Base-by-base conservation (phyloP, 305 asterid genomes). In the Plantago coronopus region DNA sequence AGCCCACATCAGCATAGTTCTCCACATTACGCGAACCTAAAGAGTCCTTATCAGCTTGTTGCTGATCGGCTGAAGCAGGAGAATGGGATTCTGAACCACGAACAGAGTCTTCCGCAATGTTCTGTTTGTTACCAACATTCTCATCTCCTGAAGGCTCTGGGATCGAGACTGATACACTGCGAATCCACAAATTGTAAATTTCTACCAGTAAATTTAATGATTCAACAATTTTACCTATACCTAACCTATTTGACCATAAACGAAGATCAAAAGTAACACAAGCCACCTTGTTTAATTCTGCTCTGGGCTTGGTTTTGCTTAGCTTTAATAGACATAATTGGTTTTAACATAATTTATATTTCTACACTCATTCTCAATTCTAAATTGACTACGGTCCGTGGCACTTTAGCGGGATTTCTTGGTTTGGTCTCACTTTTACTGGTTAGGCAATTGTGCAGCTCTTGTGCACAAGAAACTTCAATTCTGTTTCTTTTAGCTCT, bases 31-130 rank as follows among this genome's bases (percentile, higher is more conserved):
- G 81, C 9, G 83, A 76, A 62, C 71, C 73, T 65, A 87, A 74
- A 51, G 75, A 63, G 49, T 67, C 76, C 63, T 78, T 78, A 64
- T 80, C 96, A 38, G 70, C 55, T 60, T 65, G 63, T 63, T 79
- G 80, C 45, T 11, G 78, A 50, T 85, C 89, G 66, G 87, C 74
- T 5, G 95, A 82, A 43, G 63, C 87, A 69, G 97, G 91, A 65
- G 97, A 82, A 69, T 64, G 61, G 56, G 95, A 82, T 70, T 81
- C 93, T 44, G 91, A 84, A 79, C 75, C 75, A 64, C 46, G 81
- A 66, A 63, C 67, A 27, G 72, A 58, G 62, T 79, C 97, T 57
- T 81, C 88, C 43, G 54, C 56, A 72, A 76, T 62, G 68, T 83
- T 90, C 58, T 72, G 86, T 68, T 78, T 80, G 79, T 69, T 69